Evolutionary conservation across 2,329 filamentous ascomycete genomes (phyloP).

Genomic region (Aspergillus pseudoviridinutans): DNA sequence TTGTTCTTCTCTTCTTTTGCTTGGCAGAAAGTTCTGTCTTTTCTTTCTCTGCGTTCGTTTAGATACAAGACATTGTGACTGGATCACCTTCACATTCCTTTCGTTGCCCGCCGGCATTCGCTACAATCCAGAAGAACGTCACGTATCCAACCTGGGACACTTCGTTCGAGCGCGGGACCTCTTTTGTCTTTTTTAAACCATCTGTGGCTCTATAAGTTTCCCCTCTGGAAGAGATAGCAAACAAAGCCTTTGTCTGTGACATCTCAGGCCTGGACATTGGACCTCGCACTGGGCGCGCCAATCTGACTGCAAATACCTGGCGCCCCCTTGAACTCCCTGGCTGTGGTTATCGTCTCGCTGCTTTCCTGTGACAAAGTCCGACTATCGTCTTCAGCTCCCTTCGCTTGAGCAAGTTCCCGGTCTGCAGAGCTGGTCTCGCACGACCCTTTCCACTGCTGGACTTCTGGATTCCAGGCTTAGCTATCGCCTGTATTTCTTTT

Average conservation of each 20-base stretch:
- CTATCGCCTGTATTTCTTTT: background rate
- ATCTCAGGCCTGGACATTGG: background rate
- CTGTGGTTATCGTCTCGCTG: conserved; percentile 1
- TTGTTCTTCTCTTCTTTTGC: background rate
- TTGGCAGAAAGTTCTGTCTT: conserved; percentile 8
- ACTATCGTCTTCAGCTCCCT: background rate
- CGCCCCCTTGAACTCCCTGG: background rate
- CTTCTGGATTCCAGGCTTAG: background rate
- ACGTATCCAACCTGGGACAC: background rate
- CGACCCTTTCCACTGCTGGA: conserved; percentile 5
- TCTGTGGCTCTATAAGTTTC: background rate
- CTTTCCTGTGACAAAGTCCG: background rate
- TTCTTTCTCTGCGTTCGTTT: conserved; percentile 9
- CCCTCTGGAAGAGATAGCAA: background rate
- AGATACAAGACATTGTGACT: conserved; percentile 15
- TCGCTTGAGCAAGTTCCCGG: conserved; percentile 2
- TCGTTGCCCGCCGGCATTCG: conserved; percentile 22
- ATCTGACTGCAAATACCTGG: background rate
- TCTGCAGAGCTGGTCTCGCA: conserved; percentile 30
- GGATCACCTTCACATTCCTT: conserved; percentile 27
- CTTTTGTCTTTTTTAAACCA: background rate
- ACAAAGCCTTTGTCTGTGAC: conserved; percentile 6
- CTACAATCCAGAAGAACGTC: conserved; percentile 1
- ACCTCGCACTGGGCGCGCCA: background rate
- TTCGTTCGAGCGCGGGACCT: background rate